phyloP scores from a whole-genome alignment of 139 green algal species.

The Closterium sp. region DNA sequence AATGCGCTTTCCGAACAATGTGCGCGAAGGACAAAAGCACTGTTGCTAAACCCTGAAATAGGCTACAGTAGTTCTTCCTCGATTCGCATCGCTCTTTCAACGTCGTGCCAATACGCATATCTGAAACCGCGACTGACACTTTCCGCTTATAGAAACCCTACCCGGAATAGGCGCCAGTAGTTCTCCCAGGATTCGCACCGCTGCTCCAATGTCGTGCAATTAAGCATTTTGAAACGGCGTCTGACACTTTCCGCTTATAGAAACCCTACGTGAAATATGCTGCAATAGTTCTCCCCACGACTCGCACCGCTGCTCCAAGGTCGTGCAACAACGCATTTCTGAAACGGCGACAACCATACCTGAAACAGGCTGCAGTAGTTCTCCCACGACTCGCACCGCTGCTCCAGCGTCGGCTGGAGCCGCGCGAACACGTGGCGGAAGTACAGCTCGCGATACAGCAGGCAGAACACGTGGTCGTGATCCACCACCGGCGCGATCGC shows the following conservation, averaged over 20 bases:
- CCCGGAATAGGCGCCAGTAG: constrained; percentile 63
- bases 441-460: constrained; percentile 99
- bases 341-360: not conserved
- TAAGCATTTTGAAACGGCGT: too few species aligned
- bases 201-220: too few species aligned
- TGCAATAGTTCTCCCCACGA: not conserved
- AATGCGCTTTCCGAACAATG: too few species aligned
- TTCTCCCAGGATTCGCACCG: constrained; percentile 88
- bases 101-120: not conserved
- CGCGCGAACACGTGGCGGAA: constrained; percentile 91
- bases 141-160: not conserved
- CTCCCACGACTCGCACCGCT: constrained; percentile 84
- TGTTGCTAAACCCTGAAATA: not conserved
- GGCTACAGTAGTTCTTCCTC: not conserved
- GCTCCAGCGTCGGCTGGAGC: constrained; percentile 71
- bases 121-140: not conserved
- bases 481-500: constrained; percentile 81
- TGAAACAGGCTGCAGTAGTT: constrained; percentile 75
- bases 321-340: too few species aligned
- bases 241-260: too few species aligned
- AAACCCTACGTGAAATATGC: not conserved
- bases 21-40: not conserved
- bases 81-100: not conserved
- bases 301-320: not conserved
- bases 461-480: constrained; percentile 95